Evolutionary conservation across 225 moss, liverwort and hornwort species (phyloP).

Genomic region (Thuidium tamariscinum): DNA sequence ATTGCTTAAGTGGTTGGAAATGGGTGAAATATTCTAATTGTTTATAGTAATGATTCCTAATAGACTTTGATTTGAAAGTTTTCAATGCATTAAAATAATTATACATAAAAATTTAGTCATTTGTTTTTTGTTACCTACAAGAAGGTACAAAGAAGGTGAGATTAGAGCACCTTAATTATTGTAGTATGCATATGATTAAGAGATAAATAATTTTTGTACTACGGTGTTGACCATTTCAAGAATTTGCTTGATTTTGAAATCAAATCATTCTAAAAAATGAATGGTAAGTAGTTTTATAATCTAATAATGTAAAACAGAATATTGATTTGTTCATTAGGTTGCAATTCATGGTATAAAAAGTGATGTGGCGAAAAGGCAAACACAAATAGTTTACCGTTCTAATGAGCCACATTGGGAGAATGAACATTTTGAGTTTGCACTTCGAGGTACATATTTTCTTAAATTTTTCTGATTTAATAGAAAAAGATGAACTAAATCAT

Average conservation of each 20-base stretch:
- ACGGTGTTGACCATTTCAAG: background rate
- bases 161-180: too few relatives aligned
- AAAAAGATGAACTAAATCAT: too few relatives aligned
- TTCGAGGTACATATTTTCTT: constrained; percentile 18
- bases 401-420: constrained; percentile 73
- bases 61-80: background rate
- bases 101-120: too few relatives aligned
- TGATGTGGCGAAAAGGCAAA: constrained; percentile 38
- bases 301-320: background rate
- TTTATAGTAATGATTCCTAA: background rate
- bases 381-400: constrained; percentile 12
- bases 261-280: background rate
- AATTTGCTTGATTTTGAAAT: background rate
- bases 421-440: constrained; percentile 64
- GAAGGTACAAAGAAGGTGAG: background rate
- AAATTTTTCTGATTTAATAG: too few relatives aligned
- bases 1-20: too few relatives aligned
- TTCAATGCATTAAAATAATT: background rate
- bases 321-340: constrained; percentile 1
- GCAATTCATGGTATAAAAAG: constrained; percentile 53
- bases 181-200: background rate
- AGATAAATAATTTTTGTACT: too few relatives aligned
- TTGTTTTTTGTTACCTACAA: background rate
- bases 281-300: fast-evolving
- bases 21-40: too few relatives aligned